phyloP scores from a whole-genome alignment of 2,329 filamentous ascomycete species.

The Epichloe baconii region DNA sequence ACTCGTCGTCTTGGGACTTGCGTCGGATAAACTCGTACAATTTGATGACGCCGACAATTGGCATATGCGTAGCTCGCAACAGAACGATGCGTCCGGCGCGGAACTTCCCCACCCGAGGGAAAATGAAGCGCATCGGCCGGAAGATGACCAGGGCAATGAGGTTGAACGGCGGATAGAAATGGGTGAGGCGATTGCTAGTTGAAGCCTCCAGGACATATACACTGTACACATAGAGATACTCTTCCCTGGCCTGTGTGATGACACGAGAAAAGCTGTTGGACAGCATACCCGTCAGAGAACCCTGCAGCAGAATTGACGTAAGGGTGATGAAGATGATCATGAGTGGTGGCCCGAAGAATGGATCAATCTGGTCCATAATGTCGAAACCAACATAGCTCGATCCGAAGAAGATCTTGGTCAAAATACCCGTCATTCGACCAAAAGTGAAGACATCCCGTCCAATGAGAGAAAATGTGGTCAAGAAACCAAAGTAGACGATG shows the following conservation, averaged over 20 bases:
- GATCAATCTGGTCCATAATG: conserved; percentile 47
- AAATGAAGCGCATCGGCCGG: conserved; percentile 56
- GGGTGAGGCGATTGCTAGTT: conserved; percentile 54
- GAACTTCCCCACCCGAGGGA: conserved; percentile 49
- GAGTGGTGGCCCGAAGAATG: conserved; percentile 44
- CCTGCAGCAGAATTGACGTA: conserved; percentile 67
- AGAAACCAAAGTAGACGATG: conserved; percentile 74
- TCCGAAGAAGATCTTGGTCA: conserved; percentile 73
- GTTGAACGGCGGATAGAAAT: conserved; percentile 62
- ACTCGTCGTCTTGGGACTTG: conserved; percentile 28
- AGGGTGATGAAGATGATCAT: conserved; percentile 65
- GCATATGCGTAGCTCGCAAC: conserved; percentile 51
- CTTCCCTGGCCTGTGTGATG: conserved; percentile 52
- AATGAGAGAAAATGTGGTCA: conserved; percentile 73
- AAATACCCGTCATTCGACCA: conserved; percentile 57
- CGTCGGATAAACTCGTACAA: conserved; percentile 45
- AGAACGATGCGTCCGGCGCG: conserved; percentile 48
- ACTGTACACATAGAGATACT: conserved; percentile 67
- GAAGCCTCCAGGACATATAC: conserved; percentile 53
- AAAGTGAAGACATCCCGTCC: conserved; percentile 57
- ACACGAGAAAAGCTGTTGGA: conserved; percentile 60
- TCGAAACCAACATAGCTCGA: conserved; percentile 64
- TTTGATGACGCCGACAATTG: conserved; percentile 56
- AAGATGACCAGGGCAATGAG: conserved; percentile 59
- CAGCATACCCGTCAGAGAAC: conserved; percentile 64